Evolutionary conservation across 2,329 filamentous ascomycete genomes (phyloP), one percentile per base, ranked within the genome.

Genomic region (Colletotrichum somersetense): DNA sequence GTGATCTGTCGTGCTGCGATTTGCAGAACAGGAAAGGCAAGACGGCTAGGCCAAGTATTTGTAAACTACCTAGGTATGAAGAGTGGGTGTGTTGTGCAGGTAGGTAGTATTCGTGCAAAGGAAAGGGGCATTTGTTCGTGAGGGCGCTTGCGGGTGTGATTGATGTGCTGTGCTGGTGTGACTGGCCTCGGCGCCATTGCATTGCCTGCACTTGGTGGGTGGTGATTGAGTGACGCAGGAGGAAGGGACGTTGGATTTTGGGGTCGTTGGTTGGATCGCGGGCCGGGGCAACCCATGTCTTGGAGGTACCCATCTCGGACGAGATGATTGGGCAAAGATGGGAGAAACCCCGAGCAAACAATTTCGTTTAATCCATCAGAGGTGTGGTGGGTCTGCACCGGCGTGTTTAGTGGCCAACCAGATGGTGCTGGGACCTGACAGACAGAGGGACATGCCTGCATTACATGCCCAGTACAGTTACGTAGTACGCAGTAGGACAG

Each of bases 311-410:
- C 35, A 53, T 10, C 2, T 38, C 14, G 6, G 14, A 26, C 18
- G 48, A 14, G 8, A 7, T 67, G 71, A 73, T 73, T 73, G 71
- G 71, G 33, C 38, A 16, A 58, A 59, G 20, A 20, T 38, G 14
- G 20, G 62, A 30, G 42, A 62, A 66, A 66, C 71, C 71, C 71
- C 55, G 67, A 48, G 33, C 50, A 71, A 73, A 67, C 67, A 73
- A 73, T 73, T 58, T 73, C 71, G 71, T 59, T 66, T 71, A 63
- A 62, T 38, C n/a, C 46, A 35, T 62, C 50, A 30, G 30, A 30
- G 62, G 50, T 52, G 65, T 18, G 11, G 65, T 61, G 66, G n/a
- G n/a, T 26, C 10, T 11, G 7, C 3, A 14, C 18, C 5, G 33
- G 53, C 33, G 20, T n/a, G 10, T 20, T 5, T 2, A 10, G 7